Base-by-base conservation (phyloP, 2,329 filamentous ascomycete species). In the Cytospora mali region DNA sequence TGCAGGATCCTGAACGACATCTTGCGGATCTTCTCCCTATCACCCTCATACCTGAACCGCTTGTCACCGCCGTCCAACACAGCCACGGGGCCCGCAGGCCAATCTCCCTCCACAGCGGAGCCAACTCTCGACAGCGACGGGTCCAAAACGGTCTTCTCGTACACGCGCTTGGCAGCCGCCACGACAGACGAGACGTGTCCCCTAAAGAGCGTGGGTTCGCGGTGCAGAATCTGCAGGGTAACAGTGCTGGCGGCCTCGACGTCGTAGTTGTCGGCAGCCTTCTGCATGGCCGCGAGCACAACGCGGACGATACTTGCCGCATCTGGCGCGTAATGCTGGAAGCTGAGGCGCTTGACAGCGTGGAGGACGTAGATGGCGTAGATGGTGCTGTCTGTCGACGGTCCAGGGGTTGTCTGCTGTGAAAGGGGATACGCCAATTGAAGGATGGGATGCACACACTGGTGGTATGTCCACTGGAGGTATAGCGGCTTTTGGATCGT, bases 321-420 rank as follows among this genome's bases (percentile, higher is more conserved):
- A 55, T 87, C 83, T 18, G 80, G 77, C 50, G 84, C 77, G 69
- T 84, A 87, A 21, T 84, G 77, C 2, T 76, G 70, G 58, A 80
- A 84, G 21, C 72, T 73, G 62, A 85, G 77, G 68, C 84, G 78
- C 64, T 77, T 79, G 9, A 84, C 73, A 53, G 83, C 75, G 0
- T 80, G 73, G 6, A 87, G 74, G 6, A 81, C 75, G 3, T 77
- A 79, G 29, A 84, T 75, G 31, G 81, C 77, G 57, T 79, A 79
- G 64, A 80, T 80, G 1, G 70, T 66, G 10, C n/a, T 75, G 67
- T 21, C 68, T 18, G 7, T 23, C 3, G 58, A 60, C 39, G 52
- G 48, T 4, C 46, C 28, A 21, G 48, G 35, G 39, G 35, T 60
- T 65, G 53, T 70, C 59, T 27, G 67, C 64, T 58, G 67, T 21